These are phyloP conservation scores for Triticum urartu DNA, from an alignment of 176 grass and related monocot species.

Conservation along the genomic window DNA sequence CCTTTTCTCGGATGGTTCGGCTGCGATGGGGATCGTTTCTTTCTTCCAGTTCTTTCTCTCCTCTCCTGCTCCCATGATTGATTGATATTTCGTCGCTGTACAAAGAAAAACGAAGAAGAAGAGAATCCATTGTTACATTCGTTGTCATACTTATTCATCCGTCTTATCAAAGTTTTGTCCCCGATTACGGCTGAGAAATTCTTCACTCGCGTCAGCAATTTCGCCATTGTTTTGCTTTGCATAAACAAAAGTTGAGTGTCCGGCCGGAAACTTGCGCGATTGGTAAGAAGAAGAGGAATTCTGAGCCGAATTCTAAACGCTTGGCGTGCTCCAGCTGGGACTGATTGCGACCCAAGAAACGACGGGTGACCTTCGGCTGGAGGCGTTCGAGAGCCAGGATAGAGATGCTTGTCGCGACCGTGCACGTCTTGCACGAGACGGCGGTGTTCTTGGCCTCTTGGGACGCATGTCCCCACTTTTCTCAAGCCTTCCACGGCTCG, in stretches of 20 bases:
- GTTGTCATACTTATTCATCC: background rate
- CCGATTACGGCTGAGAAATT: background rate
- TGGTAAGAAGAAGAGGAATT: slow-evolving; percentile 7
- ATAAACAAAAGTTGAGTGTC: background rate
- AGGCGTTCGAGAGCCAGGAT: background rate
- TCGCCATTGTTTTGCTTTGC: background rate
- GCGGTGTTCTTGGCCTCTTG: background rate
- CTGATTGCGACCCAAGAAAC: slow-evolving; percentile 49
- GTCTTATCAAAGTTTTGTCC: slow-evolving; percentile 40
- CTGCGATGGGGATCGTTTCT: background rate
- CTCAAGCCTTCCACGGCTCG: background rate
- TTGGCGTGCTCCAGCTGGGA: slow-evolving; percentile 38
- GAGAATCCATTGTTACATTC: slow-evolving; percentile 5
- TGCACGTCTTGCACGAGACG: background rate
- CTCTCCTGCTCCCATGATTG: background rate
- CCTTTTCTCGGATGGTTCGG: slow-evolving; percentile 17
- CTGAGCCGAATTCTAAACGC: slow-evolving; percentile 2
- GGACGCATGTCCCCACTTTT: background rate
- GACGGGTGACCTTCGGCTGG: slow-evolving; percentile 5
- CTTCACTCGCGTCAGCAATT: background rate
- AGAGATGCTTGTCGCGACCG: slow-evolving; percentile 1
- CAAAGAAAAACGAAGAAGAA: slow-evolving; percentile 6
- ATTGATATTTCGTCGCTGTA: background rate
- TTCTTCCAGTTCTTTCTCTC: background rate
- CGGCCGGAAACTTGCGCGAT: slow-evolving; percentile 20